Percentiles rank a stretch among this genome's conserved stretches.
These are phyloP conservation scores for Aspergillus hortae DNA, from an alignment of 2,329 filamentous ascomycete genomes.

Conservation along the genomic window DNA sequence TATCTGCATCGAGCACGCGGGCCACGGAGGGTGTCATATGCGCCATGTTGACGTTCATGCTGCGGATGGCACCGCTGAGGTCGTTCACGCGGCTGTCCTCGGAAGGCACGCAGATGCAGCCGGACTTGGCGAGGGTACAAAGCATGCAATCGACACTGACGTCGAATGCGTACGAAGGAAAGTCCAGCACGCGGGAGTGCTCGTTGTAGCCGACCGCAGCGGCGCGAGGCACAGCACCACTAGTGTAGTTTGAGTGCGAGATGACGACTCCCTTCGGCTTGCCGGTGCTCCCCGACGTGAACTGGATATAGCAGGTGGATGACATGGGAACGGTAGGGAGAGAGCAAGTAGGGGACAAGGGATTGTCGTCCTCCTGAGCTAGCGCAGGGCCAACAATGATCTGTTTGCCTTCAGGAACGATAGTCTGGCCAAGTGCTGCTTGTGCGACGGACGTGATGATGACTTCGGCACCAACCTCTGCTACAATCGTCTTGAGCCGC, in stretches of 20 bases:
- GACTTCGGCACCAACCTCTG: neutral
- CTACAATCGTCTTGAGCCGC: neutral
- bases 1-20: conserved; percentile 15
- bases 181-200: conserved; percentile 33
- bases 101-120: conserved; percentile 54
- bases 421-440: neutral
- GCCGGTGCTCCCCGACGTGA: conserved; percentile 80
- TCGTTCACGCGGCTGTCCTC: conserved; percentile 17
- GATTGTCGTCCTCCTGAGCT: neutral
- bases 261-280: conserved; percentile 82
- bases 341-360: neutral
- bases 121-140: conserved; percentile 50
- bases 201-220: conserved; percentile 21
- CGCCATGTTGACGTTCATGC: conserved; percentile 33
- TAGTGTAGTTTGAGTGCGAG: conserved; percentile 51
- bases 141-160: conserved; percentile 49
- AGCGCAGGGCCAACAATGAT: neutral
- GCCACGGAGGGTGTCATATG: conserved; percentile 35
- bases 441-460: neutral
- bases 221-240: conserved; percentile 3
- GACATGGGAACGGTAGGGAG: neutral
- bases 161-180: conserved; percentile 47
- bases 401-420: neutral
- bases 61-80: conserved; percentile 12
- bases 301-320: conserved; percentile 62